A percentile compares a stretch with the other conserved stretches of the same genome.
phyloP scores from a whole-genome alignment of 208 protist species.

The Spongospora subterranea region DNA sequence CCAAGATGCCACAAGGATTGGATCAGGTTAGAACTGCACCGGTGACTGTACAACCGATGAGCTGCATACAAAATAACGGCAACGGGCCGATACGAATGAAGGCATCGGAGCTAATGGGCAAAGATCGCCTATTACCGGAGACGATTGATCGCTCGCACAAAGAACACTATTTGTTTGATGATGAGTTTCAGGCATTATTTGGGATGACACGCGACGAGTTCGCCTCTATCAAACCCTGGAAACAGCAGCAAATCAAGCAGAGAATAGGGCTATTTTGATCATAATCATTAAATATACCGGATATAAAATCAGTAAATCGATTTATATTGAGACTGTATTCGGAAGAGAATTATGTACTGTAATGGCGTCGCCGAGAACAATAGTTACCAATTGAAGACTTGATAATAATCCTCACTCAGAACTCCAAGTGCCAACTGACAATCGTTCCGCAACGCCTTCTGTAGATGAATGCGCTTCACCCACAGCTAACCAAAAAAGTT shows the following conservation, averaged over 20 bases:
- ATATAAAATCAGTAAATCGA: too few relatives aligned
- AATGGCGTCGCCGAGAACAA: too few relatives aligned
- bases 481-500: too few relatives aligned
- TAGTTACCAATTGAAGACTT: too few relatives aligned
- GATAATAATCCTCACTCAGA: too few relatives aligned
- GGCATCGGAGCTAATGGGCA: background rate
- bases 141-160: background rate
- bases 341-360: too few relatives aligned
- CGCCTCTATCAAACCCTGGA: background rate
- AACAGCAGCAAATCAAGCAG: slow-evolving; percentile 47
- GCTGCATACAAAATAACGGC: background rate
- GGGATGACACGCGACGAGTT: background rate
- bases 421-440: too few relatives aligned
- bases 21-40: background rate
- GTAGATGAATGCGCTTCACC: too few relatives aligned
- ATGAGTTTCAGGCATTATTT: background rate
- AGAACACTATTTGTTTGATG: slow-evolving; percentile 27
- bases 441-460: too few relatives aligned
- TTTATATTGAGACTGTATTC: too few relatives aligned
- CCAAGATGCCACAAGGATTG: background rate
- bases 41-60: background rate
- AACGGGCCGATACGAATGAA: slow-evolving; percentile 3
- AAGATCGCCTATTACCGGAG: slow-evolving; percentile 8
- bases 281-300: too few relatives aligned
- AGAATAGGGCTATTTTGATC: slow-evolving; percentile 13